Evolutionary conservation across 192 early-diverging fungal genomes (phyloP).

Genomic region (Dispira parvispora): DNA sequence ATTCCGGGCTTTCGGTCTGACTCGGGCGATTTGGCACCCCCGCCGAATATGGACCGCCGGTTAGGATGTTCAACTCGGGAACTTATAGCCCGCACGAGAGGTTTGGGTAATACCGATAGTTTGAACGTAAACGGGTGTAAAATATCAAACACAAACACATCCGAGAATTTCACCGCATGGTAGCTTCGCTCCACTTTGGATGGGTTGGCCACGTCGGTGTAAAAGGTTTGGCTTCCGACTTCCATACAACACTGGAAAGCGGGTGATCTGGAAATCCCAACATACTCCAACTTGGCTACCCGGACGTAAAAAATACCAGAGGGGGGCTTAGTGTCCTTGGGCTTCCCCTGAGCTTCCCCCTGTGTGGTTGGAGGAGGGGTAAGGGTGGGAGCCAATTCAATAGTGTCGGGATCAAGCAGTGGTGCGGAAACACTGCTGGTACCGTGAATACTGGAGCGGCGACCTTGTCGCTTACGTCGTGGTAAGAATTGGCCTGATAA

Average conservation of each 20-base stretch:
- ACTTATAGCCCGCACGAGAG: neutral
- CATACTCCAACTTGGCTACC: conserved; percentile 3
- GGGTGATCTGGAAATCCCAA: conserved; percentile 1
- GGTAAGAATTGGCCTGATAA: too few species aligned
- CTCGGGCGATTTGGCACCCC: too few species aligned
- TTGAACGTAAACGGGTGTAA: conserved; percentile 10
- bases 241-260: conserved; percentile 11
- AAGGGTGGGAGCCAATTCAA: neutral
- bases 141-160: conserved; percentile 11
- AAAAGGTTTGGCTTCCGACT: neutral
- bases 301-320: conserved; percentile 10
- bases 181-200: neutral
- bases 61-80: neutral
- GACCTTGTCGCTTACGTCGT: neutral
- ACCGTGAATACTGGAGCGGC: conserved; percentile 8
- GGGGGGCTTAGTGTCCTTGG: neutral
- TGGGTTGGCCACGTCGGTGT: neutral
- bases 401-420: neutral
- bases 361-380: neutral
- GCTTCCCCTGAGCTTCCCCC: neutral
- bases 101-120: conserved; percentile 2
- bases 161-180: neutral
- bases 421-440: conserved; percentile 3
- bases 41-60: too few species aligned
- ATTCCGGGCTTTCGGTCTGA: too few species aligned